Evolutionary conservation across 2,329 filamentous ascomycete genomes (phyloP), one percentile per base, ranked within the genome.

Genomic region (Biscogniauxia marginata): DNA sequence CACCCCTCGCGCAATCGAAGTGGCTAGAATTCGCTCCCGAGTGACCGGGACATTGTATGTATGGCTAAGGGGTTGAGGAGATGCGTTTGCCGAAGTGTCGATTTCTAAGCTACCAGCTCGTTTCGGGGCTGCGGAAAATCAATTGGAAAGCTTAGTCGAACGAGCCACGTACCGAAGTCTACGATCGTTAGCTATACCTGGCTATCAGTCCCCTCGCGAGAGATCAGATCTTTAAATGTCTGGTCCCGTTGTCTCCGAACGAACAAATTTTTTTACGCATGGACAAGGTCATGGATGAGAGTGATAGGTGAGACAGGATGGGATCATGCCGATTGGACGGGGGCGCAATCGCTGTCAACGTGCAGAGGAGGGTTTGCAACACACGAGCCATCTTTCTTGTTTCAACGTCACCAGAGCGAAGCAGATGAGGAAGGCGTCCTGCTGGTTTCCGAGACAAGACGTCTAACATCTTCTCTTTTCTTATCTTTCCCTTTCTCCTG

Each of bases 291-390:
- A 39, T 39, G 30, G 30, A 39, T 39, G 30, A 39, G 4, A 39
- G 30, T n/a, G 24, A 19, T 6, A 24, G 23, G 34, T 48, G 46
- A 54, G 47, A 44, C 53, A 46, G 11, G 30, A 30, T 54, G 56
- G 58, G 46, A 50, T 47, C 44, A 24, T 50, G 44, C 56, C 56
- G 56, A 61, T 58, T 58, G 58, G 58, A 56, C 44, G 45, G 24
- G 44, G 39, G 47, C 50, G 52, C 24, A 49, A 46, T 54, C 53
- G 4, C 50, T 18, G 53, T 52, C 19, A 49, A 44, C 44, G 23
- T 34, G 21, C 43, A 16, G 30, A 4, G 11, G n/a, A 16, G n/a
- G 30, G 30, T 39, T 39, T n/a, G 30, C 30, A 39, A 39, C 30
- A 39, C 30, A 39, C 30, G 30, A 39, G 30, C 30, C 30, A 39